Percentiles rank a stretch among this genome's conserved stretches.
Conservation (phyloP, 2,329 filamentous ascomycete species). For the Pseudomassariella vexata region DNA sequence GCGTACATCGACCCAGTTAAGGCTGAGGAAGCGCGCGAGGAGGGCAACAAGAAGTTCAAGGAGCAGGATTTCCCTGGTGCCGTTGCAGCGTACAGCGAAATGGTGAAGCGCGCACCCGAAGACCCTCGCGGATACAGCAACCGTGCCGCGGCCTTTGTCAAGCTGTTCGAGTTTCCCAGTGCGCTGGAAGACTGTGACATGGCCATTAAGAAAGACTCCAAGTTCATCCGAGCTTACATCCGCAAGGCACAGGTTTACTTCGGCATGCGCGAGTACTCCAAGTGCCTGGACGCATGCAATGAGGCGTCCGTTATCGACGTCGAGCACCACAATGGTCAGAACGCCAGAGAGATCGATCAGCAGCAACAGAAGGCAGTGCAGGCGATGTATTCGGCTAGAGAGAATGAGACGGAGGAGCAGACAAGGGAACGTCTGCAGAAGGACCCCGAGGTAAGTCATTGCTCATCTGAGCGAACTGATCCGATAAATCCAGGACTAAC, state of each 20-base stretch:
- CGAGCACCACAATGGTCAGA: constrained; percentile 63
- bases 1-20: constrained; percentile 87
- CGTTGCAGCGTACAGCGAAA: constrained; percentile 89
- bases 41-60: constrained; percentile 97
- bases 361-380: constrained; percentile 89
- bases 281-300: constrained; percentile 82
- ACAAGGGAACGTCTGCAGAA: constrained; percentile 84
- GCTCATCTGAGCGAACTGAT: constrained; percentile 1
- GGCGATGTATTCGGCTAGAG: constrained; percentile 83
- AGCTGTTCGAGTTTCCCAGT: constrained; percentile 90
- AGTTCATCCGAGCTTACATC: constrained; percentile 93
- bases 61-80: constrained; percentile 91
- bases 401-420: constrained; percentile 94
- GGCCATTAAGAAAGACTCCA: constrained; percentile 84
- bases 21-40: constrained; percentile 90
- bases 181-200: constrained; percentile 88
- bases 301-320: constrained; percentile 75
- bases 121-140: constrained; percentile 96
- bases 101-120: constrained; percentile 90
- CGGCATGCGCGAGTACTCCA: constrained; percentile 97
- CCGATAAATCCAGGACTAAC: constrained; percentile 17
- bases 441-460: constrained; percentile 73
- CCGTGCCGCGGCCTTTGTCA: constrained; percentile 93
- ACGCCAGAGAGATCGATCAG: constrained; percentile 85
- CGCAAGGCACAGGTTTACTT: constrained; percentile 94